phyloP scores from a whole-genome alignment of 2,329 filamentous ascomycete genomes.

The Monilinia vaccinii-corymbosi region DNA sequence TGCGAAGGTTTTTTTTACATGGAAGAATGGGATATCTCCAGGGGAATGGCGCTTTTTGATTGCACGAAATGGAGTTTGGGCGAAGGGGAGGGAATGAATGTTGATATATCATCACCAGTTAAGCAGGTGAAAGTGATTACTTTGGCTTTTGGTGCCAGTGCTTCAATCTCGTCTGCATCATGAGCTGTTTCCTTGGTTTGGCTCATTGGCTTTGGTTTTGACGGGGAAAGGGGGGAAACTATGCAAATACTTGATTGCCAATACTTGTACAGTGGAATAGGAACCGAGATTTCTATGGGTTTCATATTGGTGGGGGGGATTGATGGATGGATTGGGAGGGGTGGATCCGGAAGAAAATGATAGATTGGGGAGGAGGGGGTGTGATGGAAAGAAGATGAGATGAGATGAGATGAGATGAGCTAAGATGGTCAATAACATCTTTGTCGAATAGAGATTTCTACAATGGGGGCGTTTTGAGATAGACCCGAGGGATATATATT shows the following conservation, averaged over 20 bases:
- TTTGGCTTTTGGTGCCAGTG: background rate
- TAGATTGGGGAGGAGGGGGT: background rate
- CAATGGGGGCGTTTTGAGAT: background rate
- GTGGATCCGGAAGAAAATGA: background rate
- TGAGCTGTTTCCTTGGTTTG: background rate
- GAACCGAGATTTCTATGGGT: background rate
- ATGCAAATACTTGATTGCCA: background rate
- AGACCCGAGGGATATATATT: no score
- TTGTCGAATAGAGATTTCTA: background rate
- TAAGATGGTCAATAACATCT: background rate
- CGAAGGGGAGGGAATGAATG: background rate
- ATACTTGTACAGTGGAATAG: conserved; percentile 3
- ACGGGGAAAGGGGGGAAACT: background rate
- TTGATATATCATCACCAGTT: background rate
- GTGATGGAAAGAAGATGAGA: background rate
- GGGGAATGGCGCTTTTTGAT: conserved; percentile 3
- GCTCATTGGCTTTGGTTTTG: background rate
- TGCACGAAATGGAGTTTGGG: conserved; percentile 7
- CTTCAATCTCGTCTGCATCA: background rate
- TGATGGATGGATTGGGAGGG: background rate
- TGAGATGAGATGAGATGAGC: background rate
- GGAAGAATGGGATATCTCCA: background rate
- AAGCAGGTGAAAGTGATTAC: background rate
- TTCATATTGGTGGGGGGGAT: background rate
- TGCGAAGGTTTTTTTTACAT: background rate